Conservation (phyloP, 1,139 yeast genomes). For the Debaryomyces coudertii region DNA sequence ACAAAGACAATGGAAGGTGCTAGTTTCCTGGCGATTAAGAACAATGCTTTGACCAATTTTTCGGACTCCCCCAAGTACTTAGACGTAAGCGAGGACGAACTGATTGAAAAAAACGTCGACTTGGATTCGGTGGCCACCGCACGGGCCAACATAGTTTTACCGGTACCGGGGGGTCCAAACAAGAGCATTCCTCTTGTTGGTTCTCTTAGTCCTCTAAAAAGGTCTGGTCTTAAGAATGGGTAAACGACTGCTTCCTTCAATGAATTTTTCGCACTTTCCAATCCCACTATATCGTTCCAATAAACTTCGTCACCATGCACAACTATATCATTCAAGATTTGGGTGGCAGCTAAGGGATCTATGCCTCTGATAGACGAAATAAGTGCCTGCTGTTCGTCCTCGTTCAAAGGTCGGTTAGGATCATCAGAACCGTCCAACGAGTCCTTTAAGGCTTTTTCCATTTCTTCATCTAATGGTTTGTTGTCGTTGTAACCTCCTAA, state of each 20-base stretch:
- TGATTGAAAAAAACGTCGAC: conserved; percentile 89
- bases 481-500: conserved; percentile 25
- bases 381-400: conserved; percentile 63
- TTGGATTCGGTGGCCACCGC: conserved; percentile 98
- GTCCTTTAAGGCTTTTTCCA: conserved; percentile 14
- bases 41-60: conserved; percentile 87
- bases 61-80: conserved; percentile 94
- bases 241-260: conserved; percentile 95
- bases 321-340: conserved; percentile 87
- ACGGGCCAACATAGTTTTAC: conserved; percentile 95
- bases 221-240: conserved; percentile 92
- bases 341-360: conserved; percentile 49
- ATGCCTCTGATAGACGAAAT: conserved; percentile 44
- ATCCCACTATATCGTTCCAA: conserved; percentile 97
- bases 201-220: conserved; percentile 88
- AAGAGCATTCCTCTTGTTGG: conserved; percentile 96
- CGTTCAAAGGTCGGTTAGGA: conserved; percentile 45
- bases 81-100: conserved; percentile 90
- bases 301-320: conserved; percentile 94
- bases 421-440: conserved; percentile 16
- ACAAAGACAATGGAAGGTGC: conserved; percentile 95
- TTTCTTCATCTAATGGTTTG: conserved; percentile 15
- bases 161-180: conserved; percentile 99
- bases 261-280: conserved; percentile 86
- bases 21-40: conserved; percentile 78